phyloP scores from a whole-genome alignment of 179 eudicot genomes.

The Amaranthus tricolor region DNA sequence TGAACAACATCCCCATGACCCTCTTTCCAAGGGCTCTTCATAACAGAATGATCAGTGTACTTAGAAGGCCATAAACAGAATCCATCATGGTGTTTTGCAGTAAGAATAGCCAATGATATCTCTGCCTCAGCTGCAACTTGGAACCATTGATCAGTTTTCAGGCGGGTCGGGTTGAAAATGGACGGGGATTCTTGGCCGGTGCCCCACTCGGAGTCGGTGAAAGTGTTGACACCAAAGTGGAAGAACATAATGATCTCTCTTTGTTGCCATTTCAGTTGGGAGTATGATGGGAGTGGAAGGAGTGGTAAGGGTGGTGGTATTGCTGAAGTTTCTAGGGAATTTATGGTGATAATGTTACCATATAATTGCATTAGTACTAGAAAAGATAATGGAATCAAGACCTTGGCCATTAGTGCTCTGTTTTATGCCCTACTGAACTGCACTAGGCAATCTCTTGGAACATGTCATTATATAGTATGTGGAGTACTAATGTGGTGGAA shows the following conservation, averaged over 20 bases:
- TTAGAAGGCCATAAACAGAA: conserved; percentile 92
- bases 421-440: neutral
- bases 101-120: conserved; percentile 62
- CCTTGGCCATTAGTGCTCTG: neutral
- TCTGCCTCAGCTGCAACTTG: conserved; percentile 62
- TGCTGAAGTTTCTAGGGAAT: neutral
- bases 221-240: conserved; percentile 96
- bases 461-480: conserved; percentile 14
- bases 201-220: conserved; percentile 82
- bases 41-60: conserved; percentile 78
- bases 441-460: neutral
- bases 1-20: conserved; percentile 79
- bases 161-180: conserved; percentile 64
- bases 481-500: conserved; percentile 2
- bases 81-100: conserved; percentile 97
- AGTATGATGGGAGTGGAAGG: conserved; percentile 68
- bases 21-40: conserved; percentile 55
- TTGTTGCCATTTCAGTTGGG: conserved; percentile 93
- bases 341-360: conserved; percentile 2
- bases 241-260: conserved; percentile 87
- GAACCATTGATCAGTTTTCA: conserved; percentile 72
- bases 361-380: neutral
- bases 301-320: conserved; percentile 25
- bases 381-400: neutral
- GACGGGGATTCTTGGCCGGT: conserved; percentile 64